Evolutionary conservation across 441 rosid genomes (phyloP).

Genomic region (Corymbia calophylla): DNA sequence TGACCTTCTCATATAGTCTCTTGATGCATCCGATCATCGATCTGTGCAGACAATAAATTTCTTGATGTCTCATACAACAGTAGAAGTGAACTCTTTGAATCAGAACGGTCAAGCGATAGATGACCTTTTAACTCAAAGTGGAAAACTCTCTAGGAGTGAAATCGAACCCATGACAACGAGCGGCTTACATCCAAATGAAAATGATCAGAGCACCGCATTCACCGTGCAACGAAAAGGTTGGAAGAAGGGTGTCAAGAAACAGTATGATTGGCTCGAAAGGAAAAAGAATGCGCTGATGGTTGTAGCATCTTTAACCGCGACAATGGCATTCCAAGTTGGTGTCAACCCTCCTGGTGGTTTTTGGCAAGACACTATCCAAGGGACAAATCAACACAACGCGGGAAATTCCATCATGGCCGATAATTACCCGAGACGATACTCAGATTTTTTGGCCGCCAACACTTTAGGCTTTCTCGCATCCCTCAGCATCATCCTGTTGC

Average conservation of each 20-base stretch:
- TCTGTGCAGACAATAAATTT: slow-evolving; percentile 4
- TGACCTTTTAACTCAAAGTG: neutral
- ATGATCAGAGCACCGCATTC: no score
- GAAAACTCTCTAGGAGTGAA: neutral
- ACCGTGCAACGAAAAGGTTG: neutral
- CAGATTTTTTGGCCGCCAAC: neutral
- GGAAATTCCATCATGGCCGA: neutral
- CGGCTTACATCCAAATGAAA: no score
- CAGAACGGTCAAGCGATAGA: neutral
- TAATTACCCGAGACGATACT: neutral
- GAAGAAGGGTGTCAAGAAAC: neutral
- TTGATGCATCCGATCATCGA: neutral
- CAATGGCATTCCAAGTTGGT: slow-evolving; percentile 19
- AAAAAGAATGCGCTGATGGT: slow-evolving; percentile 8
- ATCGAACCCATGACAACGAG: no score
- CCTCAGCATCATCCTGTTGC: slow-evolving; percentile 2
- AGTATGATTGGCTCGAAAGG: slow-evolving; percentile 4
- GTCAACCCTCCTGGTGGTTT: slow-evolving; percentile 4
- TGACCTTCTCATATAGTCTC: neutral
- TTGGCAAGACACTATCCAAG: neutral
- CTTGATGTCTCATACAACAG: neutral
- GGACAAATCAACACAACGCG: neutral
- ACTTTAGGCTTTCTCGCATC: neutral
- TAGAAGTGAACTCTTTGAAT: slow-evolving; percentile 6
- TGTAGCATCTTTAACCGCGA: slow-evolving; percentile 15